phyloP scores from a whole-genome alignment of 2,329 filamentous ascomycete genomes.

The Capronia epimyces region DNA sequence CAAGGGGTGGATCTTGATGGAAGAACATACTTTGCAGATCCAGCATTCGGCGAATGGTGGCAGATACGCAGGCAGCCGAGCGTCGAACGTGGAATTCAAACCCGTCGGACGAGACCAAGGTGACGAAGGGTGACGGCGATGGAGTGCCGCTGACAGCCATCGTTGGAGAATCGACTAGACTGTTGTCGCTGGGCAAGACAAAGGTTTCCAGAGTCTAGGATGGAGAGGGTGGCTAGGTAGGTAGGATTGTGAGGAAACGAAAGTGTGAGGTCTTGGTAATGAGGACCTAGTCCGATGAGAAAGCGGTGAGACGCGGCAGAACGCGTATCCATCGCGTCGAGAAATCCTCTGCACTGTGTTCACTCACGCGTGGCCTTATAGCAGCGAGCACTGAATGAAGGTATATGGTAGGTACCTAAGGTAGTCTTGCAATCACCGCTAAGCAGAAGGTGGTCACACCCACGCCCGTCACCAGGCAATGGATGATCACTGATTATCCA shows the following conservation, averaged over 20 bases:
- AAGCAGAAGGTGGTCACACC: no score
- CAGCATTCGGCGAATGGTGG: conserved; percentile 59
- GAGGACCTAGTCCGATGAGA: neutral
- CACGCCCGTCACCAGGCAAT: no score
- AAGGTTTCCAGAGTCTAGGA: no score
- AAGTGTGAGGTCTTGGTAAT: neutral
- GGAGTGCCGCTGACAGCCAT: conserved; percentile 15
- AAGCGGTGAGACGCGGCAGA: conserved; percentile 3
- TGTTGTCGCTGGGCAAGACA: neutral
- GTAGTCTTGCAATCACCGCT: no score
- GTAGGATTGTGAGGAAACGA: neutral
- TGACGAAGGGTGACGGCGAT: conserved; percentile 50
- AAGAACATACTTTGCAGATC: conserved; percentile 53
- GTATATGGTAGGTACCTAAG: no score
- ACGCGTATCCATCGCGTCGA: neutral
- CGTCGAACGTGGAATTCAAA: conserved; percentile 60
- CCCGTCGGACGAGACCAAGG: conserved; percentile 58
- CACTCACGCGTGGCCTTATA: neutral
- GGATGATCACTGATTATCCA: no score
- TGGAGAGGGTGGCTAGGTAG: no score
- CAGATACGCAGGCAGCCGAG: conserved; percentile 56
- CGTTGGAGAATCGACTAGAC: neutral
- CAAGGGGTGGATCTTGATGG: neutral
- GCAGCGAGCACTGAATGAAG: neutral
- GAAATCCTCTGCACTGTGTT: neutral